These are phyloP conservation scores for Sporopachydermia quercuum DNA, from an alignment of 805 yeast species.

Conservation along the genomic window DNA sequence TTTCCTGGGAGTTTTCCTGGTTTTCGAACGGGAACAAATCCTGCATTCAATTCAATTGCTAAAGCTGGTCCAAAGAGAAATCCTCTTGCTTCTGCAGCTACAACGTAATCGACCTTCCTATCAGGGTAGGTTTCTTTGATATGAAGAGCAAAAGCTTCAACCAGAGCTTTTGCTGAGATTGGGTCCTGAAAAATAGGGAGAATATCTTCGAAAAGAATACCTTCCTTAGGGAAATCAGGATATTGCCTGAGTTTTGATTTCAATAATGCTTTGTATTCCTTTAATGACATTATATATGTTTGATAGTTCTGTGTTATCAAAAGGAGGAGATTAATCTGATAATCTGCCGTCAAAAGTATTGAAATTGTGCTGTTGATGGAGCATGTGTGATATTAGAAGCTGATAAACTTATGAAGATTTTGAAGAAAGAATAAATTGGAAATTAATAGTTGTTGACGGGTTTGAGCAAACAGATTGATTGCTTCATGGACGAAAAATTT, in stretches of 20 bases:
- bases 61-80: conserved; percentile 92
- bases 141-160: conserved; percentile 69
- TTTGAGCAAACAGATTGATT: no score
- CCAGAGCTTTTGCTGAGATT: conserved; percentile 59
- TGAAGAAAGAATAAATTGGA: no score
- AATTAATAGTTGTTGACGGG: no score
- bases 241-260: conserved; percentile 36
- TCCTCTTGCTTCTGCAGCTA: conserved; percentile 95
- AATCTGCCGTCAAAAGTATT: no score
- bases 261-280: conserved; percentile 6
- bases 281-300: not conserved
- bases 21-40: conserved; percentile 92
- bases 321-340: no score
- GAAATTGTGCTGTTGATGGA: no score
- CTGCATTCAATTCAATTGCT: conserved; percentile 78
- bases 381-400: no score
- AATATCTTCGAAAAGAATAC: conserved; percentile 90
- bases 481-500: no score
- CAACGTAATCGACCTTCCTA: conserved; percentile 67
- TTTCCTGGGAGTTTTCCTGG: conserved; percentile 92
- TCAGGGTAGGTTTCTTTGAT: conserved; percentile 37
- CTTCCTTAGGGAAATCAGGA: conserved; percentile 90
- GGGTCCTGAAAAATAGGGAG: conserved; percentile 87
- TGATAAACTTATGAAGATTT: no score
- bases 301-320: no score